phyloP scores from a whole-genome alignment of 2,329 filamentous ascomycete genomes.

The Cordyceps farinosa region DNA sequence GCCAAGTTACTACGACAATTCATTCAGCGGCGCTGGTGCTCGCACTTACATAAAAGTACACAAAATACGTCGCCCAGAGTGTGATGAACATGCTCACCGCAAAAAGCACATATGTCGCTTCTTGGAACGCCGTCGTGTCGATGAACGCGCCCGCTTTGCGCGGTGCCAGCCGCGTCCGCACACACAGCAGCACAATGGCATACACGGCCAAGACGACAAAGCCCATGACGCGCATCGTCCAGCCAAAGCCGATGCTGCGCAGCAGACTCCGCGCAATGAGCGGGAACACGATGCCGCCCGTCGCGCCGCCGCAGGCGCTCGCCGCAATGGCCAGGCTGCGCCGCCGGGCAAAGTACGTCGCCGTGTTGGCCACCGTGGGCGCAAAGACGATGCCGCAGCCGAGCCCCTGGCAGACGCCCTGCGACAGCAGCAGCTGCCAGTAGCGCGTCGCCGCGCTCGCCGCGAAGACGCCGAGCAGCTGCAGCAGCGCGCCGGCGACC shows the following conservation, averaged over 20 bases:
- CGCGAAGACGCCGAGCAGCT: conserved; percentile 44
- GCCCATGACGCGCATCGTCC: conserved; percentile 60
- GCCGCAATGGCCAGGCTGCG: conserved; percentile 58
- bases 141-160: conserved; percentile 48
- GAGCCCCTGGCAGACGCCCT: conserved; percentile 31
- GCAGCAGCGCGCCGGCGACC: conserved; percentile 37
- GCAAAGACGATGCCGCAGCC: conserved; percentile 54
- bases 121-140: conserved; percentile 49
- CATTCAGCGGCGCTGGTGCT: not conserved
- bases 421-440: not conserved
- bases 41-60: conserved; percentile 42
- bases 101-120: conserved; percentile 41
- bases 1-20: too few relatives aligned
- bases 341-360: conserved; percentile 60
- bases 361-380: conserved; percentile 50
- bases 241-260: conserved; percentile 58
- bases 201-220: conserved; percentile 53
- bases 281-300: conserved; percentile 63
- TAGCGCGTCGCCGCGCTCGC: conserved; percentile 34
- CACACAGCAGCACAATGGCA: conserved; percentile 37
- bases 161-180: conserved; percentile 47
- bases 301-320: conserved; percentile 55
- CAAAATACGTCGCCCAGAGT: conserved; percentile 50
- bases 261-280: conserved; percentile 53
- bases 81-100: conserved; percentile 34